Conservation (phyloP, 106 monocot species). For the Ottelia alismoides region DNA sequence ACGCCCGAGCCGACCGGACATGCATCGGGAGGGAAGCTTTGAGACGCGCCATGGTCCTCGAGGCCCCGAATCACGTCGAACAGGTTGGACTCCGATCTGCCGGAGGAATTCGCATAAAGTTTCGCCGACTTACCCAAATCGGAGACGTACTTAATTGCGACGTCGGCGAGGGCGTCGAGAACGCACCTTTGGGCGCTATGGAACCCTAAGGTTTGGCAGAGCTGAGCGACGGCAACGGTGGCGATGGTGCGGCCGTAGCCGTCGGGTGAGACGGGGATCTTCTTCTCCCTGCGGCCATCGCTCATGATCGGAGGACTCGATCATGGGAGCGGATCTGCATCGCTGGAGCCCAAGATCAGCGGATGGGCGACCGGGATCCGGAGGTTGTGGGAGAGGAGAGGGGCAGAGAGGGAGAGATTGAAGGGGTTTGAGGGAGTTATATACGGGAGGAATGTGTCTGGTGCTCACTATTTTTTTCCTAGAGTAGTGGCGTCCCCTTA, state of each 20-base stretch:
- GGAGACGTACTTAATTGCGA: constrained; percentile 29
- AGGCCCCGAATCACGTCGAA: constrained; percentile 57
- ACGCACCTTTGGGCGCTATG: constrained; percentile 32
- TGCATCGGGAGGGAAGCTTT: constrained; percentile 17
- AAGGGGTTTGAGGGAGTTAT: too few species aligned
- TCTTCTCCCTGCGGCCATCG: too few species aligned
- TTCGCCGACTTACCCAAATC: constrained; percentile 40
- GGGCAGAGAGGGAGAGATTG: too few species aligned
- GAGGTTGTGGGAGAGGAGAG: too few species aligned
- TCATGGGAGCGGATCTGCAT: too few species aligned
- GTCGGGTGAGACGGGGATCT: too few species aligned
- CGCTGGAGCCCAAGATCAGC: too few species aligned
- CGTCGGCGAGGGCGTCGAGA: constrained; percentile 41
- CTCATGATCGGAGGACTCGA: too few species aligned
- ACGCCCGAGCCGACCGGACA: constrained; percentile 42
- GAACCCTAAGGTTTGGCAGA: constrained; percentile 47
- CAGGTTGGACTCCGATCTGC: constrained; percentile 34
- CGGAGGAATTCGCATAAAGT: constrained; percentile 40
- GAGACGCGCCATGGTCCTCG: constrained; percentile 34
- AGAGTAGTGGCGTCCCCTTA: too few species aligned
- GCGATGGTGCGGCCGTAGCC: constrained; percentile 41
- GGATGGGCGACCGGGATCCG: too few species aligned
- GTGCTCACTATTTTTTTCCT: too few species aligned
- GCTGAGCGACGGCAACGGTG: constrained; percentile 48
- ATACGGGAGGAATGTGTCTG: too few species aligned